These are phyloP conservation scores for Cyberlindnera veronae DNA, from an alignment of 805 yeast species.

Conservation along the genomic window DNA sequence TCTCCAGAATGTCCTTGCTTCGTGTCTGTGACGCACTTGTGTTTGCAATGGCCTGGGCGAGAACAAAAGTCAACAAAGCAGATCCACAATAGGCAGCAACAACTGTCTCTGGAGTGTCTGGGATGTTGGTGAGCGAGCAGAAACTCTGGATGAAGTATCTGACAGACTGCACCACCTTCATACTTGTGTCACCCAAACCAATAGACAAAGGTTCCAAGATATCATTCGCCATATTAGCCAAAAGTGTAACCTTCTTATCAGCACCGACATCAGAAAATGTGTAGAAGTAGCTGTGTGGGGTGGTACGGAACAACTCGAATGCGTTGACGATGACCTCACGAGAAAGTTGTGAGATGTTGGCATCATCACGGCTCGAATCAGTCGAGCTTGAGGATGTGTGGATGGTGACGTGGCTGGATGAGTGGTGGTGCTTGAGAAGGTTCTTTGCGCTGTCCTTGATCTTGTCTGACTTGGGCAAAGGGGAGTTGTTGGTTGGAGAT, in stretches of 20 bases:
- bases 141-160: constrained; percentile 34
- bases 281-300: constrained; percentile 32
- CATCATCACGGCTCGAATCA: constrained; percentile 15
- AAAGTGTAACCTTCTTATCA: constrained; percentile 6
- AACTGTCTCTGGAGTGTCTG: constrained; percentile 27
- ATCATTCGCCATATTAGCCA: constrained; percentile 1
- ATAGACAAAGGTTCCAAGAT: constrained; percentile 35
- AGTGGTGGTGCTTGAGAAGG: constrained; percentile 24
- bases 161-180: constrained; percentile 33
- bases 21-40: constrained; percentile 28
- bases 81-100: constrained; percentile 38
- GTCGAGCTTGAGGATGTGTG: constrained; percentile 1
- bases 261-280: constrained; percentile 1
- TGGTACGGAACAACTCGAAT: constrained; percentile 30
- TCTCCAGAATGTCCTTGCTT: constrained; percentile 35
- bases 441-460: constrained; percentile 25
- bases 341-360: constrained; percentile 16
- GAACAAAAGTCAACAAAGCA: constrained; percentile 33
- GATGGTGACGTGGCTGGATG: constrained; percentile 16
- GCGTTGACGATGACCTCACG: constrained; percentile 30
- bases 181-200: constrained; percentile 36
- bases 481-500: constrained; percentile 17
- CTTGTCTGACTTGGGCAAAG: constrained; percentile 25
- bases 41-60: constrained; percentile 35
- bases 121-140: constrained; percentile 30